These are phyloP conservation scores for Fomitopsis palustris DNA, from an alignment of 1,284 basidiomycete species.

Conservation along the genomic window DNA sequence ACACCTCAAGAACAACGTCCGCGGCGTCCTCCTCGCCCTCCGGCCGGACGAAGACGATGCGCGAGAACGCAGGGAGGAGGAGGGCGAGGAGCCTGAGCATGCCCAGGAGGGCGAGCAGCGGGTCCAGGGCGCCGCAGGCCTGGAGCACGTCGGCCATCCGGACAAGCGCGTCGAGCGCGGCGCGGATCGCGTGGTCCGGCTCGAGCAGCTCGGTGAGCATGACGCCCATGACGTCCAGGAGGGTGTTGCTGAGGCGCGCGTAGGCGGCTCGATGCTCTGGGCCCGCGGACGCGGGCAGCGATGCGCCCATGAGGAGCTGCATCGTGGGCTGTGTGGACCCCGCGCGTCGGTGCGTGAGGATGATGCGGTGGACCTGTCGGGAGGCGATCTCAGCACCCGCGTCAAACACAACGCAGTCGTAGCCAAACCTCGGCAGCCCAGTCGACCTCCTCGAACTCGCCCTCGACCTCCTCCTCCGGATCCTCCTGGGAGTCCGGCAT, in stretches of 20 bases:
- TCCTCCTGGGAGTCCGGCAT: constrained; percentile 24
- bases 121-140: constrained; percentile 33
- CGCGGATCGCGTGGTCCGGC: constrained; percentile 12
- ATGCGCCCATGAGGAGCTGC: constrained; percentile 48
- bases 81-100: constrained; percentile 45
- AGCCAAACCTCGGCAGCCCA: constrained; percentile 55
- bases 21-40: constrained; percentile 15
- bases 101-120: constrained; percentile 49
- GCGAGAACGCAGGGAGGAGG: constrained; percentile 46
- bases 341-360: constrained; percentile 51
- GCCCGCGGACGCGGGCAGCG: constrained; percentile 25
- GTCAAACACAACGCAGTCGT: no score
- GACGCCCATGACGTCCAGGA: constrained; percentile 49
- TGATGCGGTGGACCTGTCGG: constrained; percentile 50
- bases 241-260: constrained; percentile 34
- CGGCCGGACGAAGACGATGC: constrained; percentile 35
- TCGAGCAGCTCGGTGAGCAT: constrained; percentile 5
- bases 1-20: constrained; percentile 33
- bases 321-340: constrained; percentile 43
- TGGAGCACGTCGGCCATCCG: constrained; percentile 26
- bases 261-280: constrained; percentile 33
- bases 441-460: constrained; percentile 22
- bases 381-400: not conserved
- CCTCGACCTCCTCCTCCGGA: constrained; percentile 10
- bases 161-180: constrained; percentile 11